Evolutionary conservation across 305 asterid species (phyloP), one percentile per base, ranked within the genome.

Genomic region (Solanum hybrid): DNA sequence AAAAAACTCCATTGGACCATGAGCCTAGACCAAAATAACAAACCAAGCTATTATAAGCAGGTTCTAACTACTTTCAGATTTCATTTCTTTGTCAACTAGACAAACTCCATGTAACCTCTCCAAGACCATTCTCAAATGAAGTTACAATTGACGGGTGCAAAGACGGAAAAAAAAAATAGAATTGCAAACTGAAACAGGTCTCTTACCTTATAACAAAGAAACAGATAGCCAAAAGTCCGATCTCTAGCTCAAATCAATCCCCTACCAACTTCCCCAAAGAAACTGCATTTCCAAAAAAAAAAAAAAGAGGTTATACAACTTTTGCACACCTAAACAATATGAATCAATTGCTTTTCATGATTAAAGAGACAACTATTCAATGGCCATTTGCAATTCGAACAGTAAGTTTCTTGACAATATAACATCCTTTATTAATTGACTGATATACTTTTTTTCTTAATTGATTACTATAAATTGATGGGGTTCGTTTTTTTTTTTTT

Each of bases 181-280:
- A 46, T 46, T 75, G 46, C 87, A 88, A n/a, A 36, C n/a, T 77
- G 85, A 71, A 46, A 67, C 75, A 78, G 76, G 90, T 78, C 82
- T 82, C 90, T 88, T 57, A 88, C 90, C 90, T 88, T 88, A 18
- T 88, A 75, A 57, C 90, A 78, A 76, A 10, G 24, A 35, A 4
- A 78, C 28, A 3, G 12, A 35, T 78, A 16, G 73, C 75, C 90
- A 57, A 78, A 34, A 46, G 86, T 71, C 64, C 11, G 4, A 12
- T 16, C 24, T 88, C 86, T 6, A 75, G 75, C 88, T 31, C 57
- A 69, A 22, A 73, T 28, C 11, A 6, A 9, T 33, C 83, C 83
- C 74, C 51, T 16, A 24, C 64, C 26, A 77, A 26, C 5, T 57
- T 26, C 78, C 28, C 24, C 22, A 57, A 85, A 85, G 46, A 35